A percentile compares a stretch with the other conserved stretches of the same genome.
phyloP scores from a whole-genome alignment of 768 basidiomycete genomes.

The Pulveroboletus sp. region DNA sequence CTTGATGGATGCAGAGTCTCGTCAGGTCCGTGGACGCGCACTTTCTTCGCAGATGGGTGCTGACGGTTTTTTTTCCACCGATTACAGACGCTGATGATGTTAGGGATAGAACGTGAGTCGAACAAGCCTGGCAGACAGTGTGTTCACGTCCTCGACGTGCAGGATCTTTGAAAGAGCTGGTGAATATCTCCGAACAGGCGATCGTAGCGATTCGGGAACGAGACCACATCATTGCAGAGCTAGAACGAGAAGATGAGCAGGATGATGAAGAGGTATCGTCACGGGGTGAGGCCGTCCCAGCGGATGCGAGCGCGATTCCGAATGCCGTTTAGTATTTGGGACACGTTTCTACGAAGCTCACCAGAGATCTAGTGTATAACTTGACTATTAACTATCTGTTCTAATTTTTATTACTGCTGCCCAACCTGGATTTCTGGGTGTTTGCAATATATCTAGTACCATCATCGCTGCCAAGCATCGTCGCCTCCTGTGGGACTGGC shows the following conservation, averaged over 20 bases:
- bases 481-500: too few species aligned
- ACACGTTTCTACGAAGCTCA: neutral
- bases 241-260: conserved; percentile 8
- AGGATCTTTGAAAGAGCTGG: conserved; percentile 33
- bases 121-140: neutral
- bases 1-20: conserved; percentile 38
- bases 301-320: neutral
- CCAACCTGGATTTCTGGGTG: neutral
- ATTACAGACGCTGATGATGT: conserved; percentile 37
- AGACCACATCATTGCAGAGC: conserved; percentile 17
- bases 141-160: neutral
- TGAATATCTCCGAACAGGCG: conserved; percentile 32
- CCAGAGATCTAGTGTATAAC: neutral
- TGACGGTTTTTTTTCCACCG: neutral
- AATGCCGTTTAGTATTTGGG: neutral
- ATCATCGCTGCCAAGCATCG: neutral
- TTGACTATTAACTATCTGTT: neutral
- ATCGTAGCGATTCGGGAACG: conserved; percentile 29
- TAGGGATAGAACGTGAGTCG: conserved; percentile 44
- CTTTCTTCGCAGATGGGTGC: neutral
- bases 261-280: neutral
- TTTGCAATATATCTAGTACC: neutral
- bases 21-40: conserved; percentile 32
- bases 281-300: neutral
- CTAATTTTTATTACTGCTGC: neutral